Evolutionary conservation across 305 asterid species (phyloP).

Genomic region (Fraxinus platypoda): DNA sequence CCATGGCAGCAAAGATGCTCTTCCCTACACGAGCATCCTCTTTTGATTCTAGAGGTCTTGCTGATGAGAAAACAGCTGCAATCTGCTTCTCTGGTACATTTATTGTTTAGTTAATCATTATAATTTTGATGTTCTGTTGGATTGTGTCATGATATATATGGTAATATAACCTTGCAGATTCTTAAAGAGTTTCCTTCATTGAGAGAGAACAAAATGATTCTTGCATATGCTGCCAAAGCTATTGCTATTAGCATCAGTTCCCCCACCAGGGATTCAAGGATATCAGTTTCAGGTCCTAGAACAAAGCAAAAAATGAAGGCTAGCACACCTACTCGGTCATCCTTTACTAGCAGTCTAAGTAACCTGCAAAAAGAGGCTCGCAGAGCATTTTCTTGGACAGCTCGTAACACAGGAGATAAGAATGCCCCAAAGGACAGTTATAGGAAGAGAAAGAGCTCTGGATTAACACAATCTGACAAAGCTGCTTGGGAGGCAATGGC

Average conservation of each 20-base stretch:
- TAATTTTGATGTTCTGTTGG: conserved; percentile 19
- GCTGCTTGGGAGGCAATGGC: conserved; percentile 94
- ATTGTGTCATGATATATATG: conserved; percentile 23
- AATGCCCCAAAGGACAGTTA: conserved; percentile 66
- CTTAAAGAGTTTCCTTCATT: conserved; percentile 84
- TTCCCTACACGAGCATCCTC: conserved; percentile 95
- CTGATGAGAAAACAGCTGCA: conserved; percentile 98
- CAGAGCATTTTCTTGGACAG: conserved; percentile 97
- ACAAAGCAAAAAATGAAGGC: conserved; percentile 76
- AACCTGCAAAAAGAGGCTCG: conserved; percentile 97
- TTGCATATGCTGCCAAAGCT: conserved; percentile 89
- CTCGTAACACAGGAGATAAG: conserved; percentile 82
- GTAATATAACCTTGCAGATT: conserved; percentile 54
- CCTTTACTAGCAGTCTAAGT: conserved; percentile 83
- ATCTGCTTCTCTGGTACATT: conserved; percentile 88
- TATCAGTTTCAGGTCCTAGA: conserved; percentile 69
- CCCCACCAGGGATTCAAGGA: conserved; percentile 75
- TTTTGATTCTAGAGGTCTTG: conserved; percentile 87
- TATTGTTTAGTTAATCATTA: conserved; percentile 17
- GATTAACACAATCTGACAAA: conserved; percentile 76
- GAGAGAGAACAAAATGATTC: conserved; percentile 76
- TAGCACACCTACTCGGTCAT: conserved; percentile 74
- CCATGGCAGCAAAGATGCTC: conserved; percentile 99
- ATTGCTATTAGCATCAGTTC: conserved; percentile 78
- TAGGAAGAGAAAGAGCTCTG: conserved; percentile 95